phyloP scores from a whole-genome alignment of 345 rosid species.

The Pugionium dolabratum region DNA sequence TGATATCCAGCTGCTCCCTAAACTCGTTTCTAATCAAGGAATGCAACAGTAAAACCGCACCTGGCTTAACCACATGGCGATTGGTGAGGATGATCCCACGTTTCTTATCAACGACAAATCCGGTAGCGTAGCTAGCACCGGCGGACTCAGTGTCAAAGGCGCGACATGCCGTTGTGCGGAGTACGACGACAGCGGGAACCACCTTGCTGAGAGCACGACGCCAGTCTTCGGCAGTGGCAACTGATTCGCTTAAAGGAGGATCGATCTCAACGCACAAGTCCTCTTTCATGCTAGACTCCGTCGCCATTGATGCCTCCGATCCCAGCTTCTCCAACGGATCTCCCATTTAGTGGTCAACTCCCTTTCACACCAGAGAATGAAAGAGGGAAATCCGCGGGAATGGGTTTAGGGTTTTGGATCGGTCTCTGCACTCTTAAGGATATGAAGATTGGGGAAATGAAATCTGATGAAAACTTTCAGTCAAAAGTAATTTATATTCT shows the following conservation, averaged over 20 bases:
- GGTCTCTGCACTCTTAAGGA: conserved; percentile 10
- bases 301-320: conserved; percentile 49
- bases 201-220: conserved; percentile 66
- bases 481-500: conserved; percentile 3
- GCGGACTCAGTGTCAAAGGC: conserved; percentile 90
- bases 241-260: conserved; percentile 51
- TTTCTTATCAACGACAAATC: conserved; percentile 83
- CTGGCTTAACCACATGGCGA: conserved; percentile 94
- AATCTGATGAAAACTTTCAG: conserved; percentile 23
- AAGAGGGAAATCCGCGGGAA: conserved; percentile 26
- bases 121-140: conserved; percentile 79
- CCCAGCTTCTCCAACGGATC: conserved; percentile 57
- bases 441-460: conserved; percentile 25
- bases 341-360: conserved; percentile 44
- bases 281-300: conserved; percentile 53
- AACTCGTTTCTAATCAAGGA: background rate
- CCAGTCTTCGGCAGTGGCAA: conserved; percentile 88
- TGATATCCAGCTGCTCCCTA: conserved; percentile 11
- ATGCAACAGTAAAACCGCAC: conserved; percentile 30
- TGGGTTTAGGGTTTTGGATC: conserved; percentile 44
- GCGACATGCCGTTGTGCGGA: conserved; percentile 80
- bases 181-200: conserved; percentile 89
- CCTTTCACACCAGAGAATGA: conserved; percentile 3
- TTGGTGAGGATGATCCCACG: conserved; percentile 95
- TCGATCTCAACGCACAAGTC: conserved; percentile 72